Evolutionary conservation across 2,329 filamentous ascomycete genomes (phyloP).

Genomic region (Alternaria longipes): DNA sequence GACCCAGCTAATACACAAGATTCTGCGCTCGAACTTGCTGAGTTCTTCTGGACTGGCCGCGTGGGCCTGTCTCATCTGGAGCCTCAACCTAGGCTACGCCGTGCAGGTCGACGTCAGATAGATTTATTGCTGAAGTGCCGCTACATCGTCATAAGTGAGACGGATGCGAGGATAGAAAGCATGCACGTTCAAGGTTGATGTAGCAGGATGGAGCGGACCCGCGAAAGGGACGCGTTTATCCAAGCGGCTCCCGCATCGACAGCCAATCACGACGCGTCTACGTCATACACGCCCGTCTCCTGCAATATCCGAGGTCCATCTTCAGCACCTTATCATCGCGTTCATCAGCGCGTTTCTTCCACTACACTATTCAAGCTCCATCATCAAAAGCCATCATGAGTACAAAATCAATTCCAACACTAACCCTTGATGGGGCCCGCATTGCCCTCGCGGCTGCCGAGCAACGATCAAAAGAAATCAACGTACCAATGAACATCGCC

Average conservation of each 20-base stretch:
- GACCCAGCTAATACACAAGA: background rate
- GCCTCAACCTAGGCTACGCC: background rate
- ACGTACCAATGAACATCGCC: constrained; percentile 60
- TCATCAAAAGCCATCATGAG: constrained; percentile 36
- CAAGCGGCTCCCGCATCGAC: background rate
- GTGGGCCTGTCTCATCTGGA: background rate
- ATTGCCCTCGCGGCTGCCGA: constrained; percentile 49
- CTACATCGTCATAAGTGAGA: background rate
- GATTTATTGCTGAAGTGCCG: background rate
- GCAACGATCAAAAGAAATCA: constrained; percentile 47
- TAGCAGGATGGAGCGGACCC: background rate
- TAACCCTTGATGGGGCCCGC: constrained; percentile 51
- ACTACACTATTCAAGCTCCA: background rate
- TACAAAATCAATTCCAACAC: constrained; percentile 40
- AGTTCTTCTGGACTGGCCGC: background rate
- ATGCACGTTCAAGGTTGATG: background rate
- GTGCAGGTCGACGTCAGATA: background rate
- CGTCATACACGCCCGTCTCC: constrained; percentile 4
- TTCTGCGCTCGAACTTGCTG: background rate
- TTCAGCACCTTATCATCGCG: background rate
- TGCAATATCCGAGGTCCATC: constrained; percentile 9
- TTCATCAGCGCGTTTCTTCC: background rate
- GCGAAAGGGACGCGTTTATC: background rate
- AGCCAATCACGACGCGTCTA: background rate
- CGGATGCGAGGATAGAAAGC: background rate